Percentiles rank a stretch among this genome's conserved stretches.
These are phyloP conservation scores for Fusarium papillatum DNA, from an alignment of 2,329 filamentous ascomycete species.

Conservation along the genomic window DNA sequence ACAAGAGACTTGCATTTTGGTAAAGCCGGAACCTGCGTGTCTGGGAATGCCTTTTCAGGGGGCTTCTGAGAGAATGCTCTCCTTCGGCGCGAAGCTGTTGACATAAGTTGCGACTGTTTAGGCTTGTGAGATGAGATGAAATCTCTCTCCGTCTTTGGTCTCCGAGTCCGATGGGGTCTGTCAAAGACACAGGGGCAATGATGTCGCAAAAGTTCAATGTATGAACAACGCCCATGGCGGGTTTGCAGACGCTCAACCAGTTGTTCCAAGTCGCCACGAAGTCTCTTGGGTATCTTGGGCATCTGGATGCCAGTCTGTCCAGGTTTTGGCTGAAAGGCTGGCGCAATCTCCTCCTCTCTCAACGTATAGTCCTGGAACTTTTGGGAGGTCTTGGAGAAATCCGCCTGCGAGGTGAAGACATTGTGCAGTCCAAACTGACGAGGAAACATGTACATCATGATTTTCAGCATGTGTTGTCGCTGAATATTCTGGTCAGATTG, in stretches of 20 bases:
- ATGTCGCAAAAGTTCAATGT: conserved; percentile 81
- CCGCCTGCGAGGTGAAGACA: conserved; percentile 82
- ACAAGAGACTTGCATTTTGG: conserved; percentile 63
- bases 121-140: conserved; percentile 3
- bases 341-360: conserved; percentile 83
- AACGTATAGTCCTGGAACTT: conserved; percentile 87
- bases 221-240: conserved; percentile 82
- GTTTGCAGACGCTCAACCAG: conserved; percentile 79
- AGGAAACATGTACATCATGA: conserved; percentile 96
- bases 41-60: conserved; percentile 5
- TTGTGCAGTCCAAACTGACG: conserved; percentile 92
- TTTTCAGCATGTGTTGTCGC: conserved; percentile 70
- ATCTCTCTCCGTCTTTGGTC: conserved; percentile 11
- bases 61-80: conserved; percentile 12
- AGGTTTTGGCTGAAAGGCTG: conserved; percentile 37
- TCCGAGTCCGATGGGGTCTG: conserved; percentile 9
- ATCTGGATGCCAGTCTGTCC: conserved; percentile 17
- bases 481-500: conserved; percentile 26
- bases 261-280: conserved; percentile 72
- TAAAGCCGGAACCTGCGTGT: conserved; percentile 14
- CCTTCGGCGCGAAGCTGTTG: conserved; percentile 26
- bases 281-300: conserved; percentile 70
- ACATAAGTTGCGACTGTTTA: conserved; percentile 4
- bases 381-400: conserved; percentile 76
- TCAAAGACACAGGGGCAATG: conserved; percentile 76